Evolutionary conservation across 2,329 filamentous ascomycete genomes (phyloP), one percentile per base, ranked within the genome.

Genomic region (Hypoxylon rubiginosum): DNA sequence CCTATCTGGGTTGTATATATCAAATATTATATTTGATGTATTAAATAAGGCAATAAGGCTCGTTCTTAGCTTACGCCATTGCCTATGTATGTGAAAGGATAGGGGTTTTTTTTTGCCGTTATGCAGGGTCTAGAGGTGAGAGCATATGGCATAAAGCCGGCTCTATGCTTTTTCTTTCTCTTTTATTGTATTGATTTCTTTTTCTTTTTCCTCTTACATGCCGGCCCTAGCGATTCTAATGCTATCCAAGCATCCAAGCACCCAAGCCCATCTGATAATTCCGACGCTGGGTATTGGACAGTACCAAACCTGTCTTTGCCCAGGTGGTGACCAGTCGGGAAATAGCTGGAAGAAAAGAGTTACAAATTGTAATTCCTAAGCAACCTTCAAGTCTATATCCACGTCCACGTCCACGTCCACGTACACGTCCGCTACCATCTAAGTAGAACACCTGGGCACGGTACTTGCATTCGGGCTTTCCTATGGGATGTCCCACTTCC

Each of bases 71-170:
- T 69, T 71, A 74, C 75, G 75, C 76, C 75, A 78, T 74, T 75
- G 75, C 21, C 21, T 24, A 77, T 77, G 76, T 73, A n/a, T n/a
- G n/a, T n/a, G n/a, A 73, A 75, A 75, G 73, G 72, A 74, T 74
- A 70, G 17, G 64, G 66, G 62, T 72, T 66, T 67, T 71, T 60
- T 72, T 66, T 67, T 71, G 63, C 64, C 66, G 67, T 71, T 71
- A 78, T 77, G 76, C 76, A 78, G 76, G 76, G 76, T 76, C 76
- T 76, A 11, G 64, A 70, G 67, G 62, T 65, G 41, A 68, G n/a
- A n/a, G n/a, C n/a, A n/a, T n/a, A n/a, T n/a, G n/a, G 51, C 55
- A 65, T 64, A 64, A 58, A 62, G 65, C 58, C 64, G 54, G 52
- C 53, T 64, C 51, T 54, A 34, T 50, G 34, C 49, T 49, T 50